phyloP scores from a whole-genome alignment of 2,329 filamentous ascomycete genomes.

The Alternaria incomplexa region DNA sequence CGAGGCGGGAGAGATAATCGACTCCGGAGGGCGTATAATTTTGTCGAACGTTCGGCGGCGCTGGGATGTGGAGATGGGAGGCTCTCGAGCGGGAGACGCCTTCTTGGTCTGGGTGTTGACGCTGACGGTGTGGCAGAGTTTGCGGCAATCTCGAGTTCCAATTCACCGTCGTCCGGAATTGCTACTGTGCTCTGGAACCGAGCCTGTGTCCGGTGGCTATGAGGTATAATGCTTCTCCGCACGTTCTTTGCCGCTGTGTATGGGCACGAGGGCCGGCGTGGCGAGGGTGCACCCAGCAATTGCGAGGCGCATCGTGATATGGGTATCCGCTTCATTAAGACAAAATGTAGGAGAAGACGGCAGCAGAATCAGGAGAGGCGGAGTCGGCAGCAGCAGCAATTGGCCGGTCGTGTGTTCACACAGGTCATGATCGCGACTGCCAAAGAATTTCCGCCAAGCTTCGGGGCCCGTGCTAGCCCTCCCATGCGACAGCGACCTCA shows the following conservation, averaged over 20 bases:
- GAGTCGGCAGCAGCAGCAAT: constrained; percentile 27
- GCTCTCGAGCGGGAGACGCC: constrained; percentile 36
- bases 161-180: constrained; percentile 10
- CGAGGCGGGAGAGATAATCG: constrained; percentile 81
- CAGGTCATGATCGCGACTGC: constrained; percentile 29
- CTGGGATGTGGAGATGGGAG: constrained; percentile 75
- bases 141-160: constrained; percentile 21
- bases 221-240: constrained; percentile 33
- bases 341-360: constrained; percentile 4
- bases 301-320: constrained; percentile 66
- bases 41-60: constrained; percentile 75
- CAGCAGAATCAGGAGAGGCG: constrained; percentile 16
- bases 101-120: constrained; percentile 11
- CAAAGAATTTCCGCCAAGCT: constrained; percentile 46
- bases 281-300: constrained; percentile 57
- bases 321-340: constrained; percentile 67
- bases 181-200: constrained; percentile 29
- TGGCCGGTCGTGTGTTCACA: constrained; percentile 33
- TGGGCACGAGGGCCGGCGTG: constrained; percentile 52
- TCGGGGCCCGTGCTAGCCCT: constrained; percentile 20
- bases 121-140: constrained; percentile 4
- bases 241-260: constrained; percentile 28
- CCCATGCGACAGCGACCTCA: constrained; percentile 28
- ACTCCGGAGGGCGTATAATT: constrained; percentile 90
- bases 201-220: constrained; percentile 39